Evolutionary conservation across 2,329 filamentous ascomycete species (phyloP).

Genomic region (Aschersonia sp.): DNA sequence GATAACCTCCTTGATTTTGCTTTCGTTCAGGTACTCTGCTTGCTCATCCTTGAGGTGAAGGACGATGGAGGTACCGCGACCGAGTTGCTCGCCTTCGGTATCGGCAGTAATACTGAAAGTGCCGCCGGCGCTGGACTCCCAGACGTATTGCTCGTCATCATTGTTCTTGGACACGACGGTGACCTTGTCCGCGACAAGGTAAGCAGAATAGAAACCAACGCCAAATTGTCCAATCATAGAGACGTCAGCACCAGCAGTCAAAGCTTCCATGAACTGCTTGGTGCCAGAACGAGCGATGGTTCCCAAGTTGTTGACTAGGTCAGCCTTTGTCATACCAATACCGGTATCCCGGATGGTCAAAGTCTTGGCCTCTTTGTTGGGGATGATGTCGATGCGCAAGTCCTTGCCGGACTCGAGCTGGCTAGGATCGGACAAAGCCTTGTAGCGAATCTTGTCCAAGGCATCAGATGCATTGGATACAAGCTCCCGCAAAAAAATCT

Average conservation of each 20-base stretch:
- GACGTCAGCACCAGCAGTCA: conserved; percentile 95
- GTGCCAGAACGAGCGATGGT: conserved; percentile 98
- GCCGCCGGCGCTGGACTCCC: conserved; percentile 94
- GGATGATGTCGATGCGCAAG: conserved; percentile 97
- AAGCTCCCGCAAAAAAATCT: conserved; percentile 97
- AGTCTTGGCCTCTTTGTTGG: conserved; percentile 94
- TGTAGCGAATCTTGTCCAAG: conserved; percentile 99
- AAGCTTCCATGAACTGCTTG: conserved; percentile 99
- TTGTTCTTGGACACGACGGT: conserved; percentile 97
- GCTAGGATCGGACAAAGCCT: conserved; percentile 89
- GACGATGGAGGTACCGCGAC: conserved; percentile 94
- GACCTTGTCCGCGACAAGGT: conserved; percentile 95
- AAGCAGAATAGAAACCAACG: conserved; percentile 99
- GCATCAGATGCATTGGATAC: conserved; percentile 99
- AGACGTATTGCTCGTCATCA: conserved; percentile 99
- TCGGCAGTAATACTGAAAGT: conserved; percentile 90
- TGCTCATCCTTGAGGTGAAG: conserved; percentile 99
- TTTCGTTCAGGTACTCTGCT: conserved; percentile 94
- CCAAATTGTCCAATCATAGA: conserved; percentile 99
- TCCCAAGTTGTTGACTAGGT: conserved; percentile 99
- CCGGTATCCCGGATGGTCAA: conserved; percentile 93
- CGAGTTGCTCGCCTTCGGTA: conserved; percentile 78
- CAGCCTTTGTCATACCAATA: conserved; percentile 99
- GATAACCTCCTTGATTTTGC: conserved; percentile 99
- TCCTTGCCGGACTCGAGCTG: conserved; percentile 98